Evolutionary conservation across 257 asterid genomes (phyloP), one percentile per base, ranked within the genome.

Genomic region (Nicotiana benthamiana): DNA sequence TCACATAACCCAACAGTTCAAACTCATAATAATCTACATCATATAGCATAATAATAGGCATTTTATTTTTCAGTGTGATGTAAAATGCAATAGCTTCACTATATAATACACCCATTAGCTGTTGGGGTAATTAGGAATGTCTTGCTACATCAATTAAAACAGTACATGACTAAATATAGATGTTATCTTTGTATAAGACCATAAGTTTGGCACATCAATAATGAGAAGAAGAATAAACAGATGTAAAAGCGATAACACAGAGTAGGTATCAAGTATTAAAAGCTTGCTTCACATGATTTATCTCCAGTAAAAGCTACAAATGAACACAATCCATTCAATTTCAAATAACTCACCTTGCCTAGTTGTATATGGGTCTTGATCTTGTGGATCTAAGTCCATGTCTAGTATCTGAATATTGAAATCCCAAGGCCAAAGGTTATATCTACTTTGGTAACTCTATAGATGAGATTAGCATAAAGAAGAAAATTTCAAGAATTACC

Each of bases 321-420:
- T 62, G 80, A 18, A 84, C 30, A 70, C 75, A 65, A 79, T 65
- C 78, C 77, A 77, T 26, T 74, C 66, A 75, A 83, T 64, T 79
- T 67, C 43, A 46, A 76, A 83, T 20, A 77, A 79, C 64, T 80
- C 86, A 94, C 99, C 98, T 88, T 83, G 92, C 82, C 75, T 85
- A 46, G 80, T 62, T 65, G 81, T 68, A 74, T 79, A 80, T 57
- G 86, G 81, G 82, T 90, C 97, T 84, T 87, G 92, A 83, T 94
- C 92, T 75, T 82, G 82, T 74, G 97, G 97, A 83, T 90, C 95
- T 72, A 96, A 90, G 90, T 94, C 99, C 98, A 92, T 90, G 65
- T 92, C 97, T 79, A 94, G 94, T 88, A 96, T 88, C 99, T 96
- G 97, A 77, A 87, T 85, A 75, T 20, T 66, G 76, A 82, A 61